Base-by-base conservation (phyloP, 2,329 filamentous ascomycete species). In the Tolypocladium ophioglossoides region DNA sequence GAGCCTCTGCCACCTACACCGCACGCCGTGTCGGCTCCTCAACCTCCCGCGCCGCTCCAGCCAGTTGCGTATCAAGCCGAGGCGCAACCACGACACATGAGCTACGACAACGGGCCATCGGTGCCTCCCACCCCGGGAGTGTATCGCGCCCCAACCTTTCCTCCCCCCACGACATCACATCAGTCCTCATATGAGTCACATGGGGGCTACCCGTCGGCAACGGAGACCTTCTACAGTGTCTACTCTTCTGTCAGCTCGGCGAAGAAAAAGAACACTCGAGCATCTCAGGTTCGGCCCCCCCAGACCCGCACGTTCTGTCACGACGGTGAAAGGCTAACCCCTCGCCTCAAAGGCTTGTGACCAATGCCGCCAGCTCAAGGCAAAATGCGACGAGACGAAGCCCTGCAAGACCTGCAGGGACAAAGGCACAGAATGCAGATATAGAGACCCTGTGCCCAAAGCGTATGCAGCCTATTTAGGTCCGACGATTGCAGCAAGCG, bases 321-420 rank as follows among this genome's bases (percentile, higher is more conserved):
- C 20, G 14, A 12, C 35, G 48, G 52, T 14, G 22, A 9, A 8
- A 12, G n/a, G 51, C 61, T 63, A 50, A 63, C 55, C 24, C 8
- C 16, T 48, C 20, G 18, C 35, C 46, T 62, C 20, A 9, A 20
- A 95, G 85, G 94, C 94, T 39, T 99, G 94, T 70, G 91, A 95
- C 64, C 89, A 86, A 68, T 96, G 91, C 70, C 84, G 91, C 55
- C 81, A 87, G 57, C 79, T 92, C 40, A 96, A 95, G 70, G 90
- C 90, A 16, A 95, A 95, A 71, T 96, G 91, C 67, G 90, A 95
- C 63, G 91, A 96, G 74, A 84, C 85, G 12, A 84, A 87, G 60
- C 91, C 87, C 2, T 86, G 87, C 63, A 92, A 90, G 66, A 89
- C 86, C 63, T 99, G 94, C 68, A 87, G 86, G 63, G 91, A 97